These are phyloP conservation scores for Xylaria sp. DNA, from an alignment of 2,329 filamentous ascomycete genomes.

Conservation along the genomic window DNA sequence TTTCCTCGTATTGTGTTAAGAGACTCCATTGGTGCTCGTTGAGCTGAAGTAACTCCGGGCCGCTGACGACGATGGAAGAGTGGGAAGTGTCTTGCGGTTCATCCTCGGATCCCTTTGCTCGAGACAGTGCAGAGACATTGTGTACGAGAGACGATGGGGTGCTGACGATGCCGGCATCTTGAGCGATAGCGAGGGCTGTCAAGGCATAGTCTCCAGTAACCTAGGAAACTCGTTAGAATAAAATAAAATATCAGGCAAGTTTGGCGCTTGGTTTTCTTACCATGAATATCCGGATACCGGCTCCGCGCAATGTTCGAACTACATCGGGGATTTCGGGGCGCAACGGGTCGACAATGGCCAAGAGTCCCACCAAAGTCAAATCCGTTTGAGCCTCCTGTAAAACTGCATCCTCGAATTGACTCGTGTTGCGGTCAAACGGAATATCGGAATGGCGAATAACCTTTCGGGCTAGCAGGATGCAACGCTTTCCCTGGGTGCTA, in stretches of 20 bases:
- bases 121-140: constrained; percentile 56
- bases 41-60: constrained; percentile 68
- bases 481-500: constrained; percentile 71
- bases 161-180: constrained; percentile 73
- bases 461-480: constrained; percentile 70
- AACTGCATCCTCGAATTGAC: constrained; percentile 63
- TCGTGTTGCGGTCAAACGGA: constrained; percentile 49
- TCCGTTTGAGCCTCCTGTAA: constrained; percentile 64
- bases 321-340: constrained; percentile 73
- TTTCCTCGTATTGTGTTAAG: constrained; percentile 69
- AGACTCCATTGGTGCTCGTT: constrained; percentile 73
- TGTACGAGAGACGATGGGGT: constrained; percentile 56
- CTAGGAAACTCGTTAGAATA: constrained; percentile 39
- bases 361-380: constrained; percentile 73
- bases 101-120: constrained; percentile 36
- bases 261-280: constrained; percentile 44
- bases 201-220: constrained; percentile 79
- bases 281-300: constrained; percentile 80
- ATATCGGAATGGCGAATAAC: constrained; percentile 51
- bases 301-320: constrained; percentile 68
- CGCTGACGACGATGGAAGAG: constrained; percentile 66
- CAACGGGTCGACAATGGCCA: constrained; percentile 80
- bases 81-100: constrained; percentile 38
- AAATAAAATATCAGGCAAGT: not conserved
- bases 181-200: constrained; percentile 74